phyloP scores from a whole-genome alignment of 768 basidiomycete genomes.

The Boletus subcaerulescens region DNA sequence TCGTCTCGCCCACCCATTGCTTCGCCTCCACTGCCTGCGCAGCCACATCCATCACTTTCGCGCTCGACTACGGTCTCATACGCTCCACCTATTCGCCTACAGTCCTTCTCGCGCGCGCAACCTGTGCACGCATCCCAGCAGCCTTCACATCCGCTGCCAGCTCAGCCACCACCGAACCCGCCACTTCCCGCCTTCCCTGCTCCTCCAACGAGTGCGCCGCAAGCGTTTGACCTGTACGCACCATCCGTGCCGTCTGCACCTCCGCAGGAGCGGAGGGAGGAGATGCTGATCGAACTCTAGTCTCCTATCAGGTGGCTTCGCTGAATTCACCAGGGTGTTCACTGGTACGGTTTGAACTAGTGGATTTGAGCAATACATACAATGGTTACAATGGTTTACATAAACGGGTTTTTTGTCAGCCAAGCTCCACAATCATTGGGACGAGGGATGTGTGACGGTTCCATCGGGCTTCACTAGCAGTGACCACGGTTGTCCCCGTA shows the following conservation, averaged over 20 bases:
- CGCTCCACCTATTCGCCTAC: conserved; percentile 6
- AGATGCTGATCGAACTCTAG: conserved; percentile 43
- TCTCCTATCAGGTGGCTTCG: neutral
- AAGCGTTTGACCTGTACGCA: conserved; percentile 48
- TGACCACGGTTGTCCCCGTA: too few relatives aligned
- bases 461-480: too few relatives aligned
- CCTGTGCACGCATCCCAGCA: conserved; percentile 5
- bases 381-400: neutral
- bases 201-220: conserved; percentile 59
- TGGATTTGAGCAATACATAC: conserved; percentile 1
- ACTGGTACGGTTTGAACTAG: neutral
- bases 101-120: conserved; percentile 5
- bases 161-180: conserved; percentile 18
- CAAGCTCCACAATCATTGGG: too few relatives aligned
- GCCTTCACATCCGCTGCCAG: conserved; percentile 8
- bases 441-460: too few relatives aligned
- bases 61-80: conserved; percentile 24
- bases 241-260: conserved; percentile 44
- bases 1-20: conserved; percentile 19
- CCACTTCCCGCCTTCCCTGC: conserved; percentile 61
- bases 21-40: conserved; percentile 11
- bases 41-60: conserved; percentile 19
- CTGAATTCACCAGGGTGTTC: neutral
- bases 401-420: too few relatives aligned
- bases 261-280: conserved; percentile 64